phyloP scores from a whole-genome alignment of 2,329 filamentous ascomycete genomes.

The Aschersonia sp. region DNA sequence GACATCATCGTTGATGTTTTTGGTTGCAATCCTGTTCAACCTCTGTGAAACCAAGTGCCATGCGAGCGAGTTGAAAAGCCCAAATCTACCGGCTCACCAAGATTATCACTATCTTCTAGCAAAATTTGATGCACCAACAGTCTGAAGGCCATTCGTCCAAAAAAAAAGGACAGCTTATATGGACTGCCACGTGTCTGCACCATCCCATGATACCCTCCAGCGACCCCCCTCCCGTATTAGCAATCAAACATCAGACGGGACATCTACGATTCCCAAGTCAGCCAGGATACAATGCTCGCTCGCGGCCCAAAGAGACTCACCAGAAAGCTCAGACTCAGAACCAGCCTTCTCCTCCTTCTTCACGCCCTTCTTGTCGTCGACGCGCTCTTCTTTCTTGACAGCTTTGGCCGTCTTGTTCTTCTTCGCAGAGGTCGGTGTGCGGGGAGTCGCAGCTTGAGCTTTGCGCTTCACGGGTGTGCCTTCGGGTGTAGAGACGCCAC shows the following conservation, averaged over 20 bases:
- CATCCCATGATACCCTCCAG: neutral
- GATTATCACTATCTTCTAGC: neutral
- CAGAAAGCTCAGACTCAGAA: constrained; percentile 11
- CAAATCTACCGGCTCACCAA: neutral
- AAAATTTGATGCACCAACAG: neutral
- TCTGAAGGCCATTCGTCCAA: too few relatives aligned
- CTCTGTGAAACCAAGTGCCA: too few relatives aligned
- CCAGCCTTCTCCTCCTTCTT: constrained; percentile 10
- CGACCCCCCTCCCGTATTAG: neutral
- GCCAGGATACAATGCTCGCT: neutral
- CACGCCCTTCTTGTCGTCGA: constrained; percentile 8
- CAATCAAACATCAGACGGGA: neutral
- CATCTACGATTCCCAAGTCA: neutral
- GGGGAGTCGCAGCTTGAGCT: constrained; percentile 6
- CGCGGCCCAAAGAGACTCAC: constrained; percentile 6
- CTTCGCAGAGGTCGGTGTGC: constrained; percentile 11
- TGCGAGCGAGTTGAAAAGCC: too few relatives aligned
- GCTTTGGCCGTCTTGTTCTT: constrained; percentile 10
- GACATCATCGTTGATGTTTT: neutral
- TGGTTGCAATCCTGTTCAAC: neutral
- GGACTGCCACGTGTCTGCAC: neutral
- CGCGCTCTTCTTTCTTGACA: constrained; percentile 13
- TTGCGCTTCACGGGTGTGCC: constrained; percentile 16
- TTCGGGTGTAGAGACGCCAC: constrained; percentile 3
- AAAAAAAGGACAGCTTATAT: too few relatives aligned